Conservation (phyloP, 2,329 filamentous ascomycete species). For the Dryadomyces quercivorus region DNA sequence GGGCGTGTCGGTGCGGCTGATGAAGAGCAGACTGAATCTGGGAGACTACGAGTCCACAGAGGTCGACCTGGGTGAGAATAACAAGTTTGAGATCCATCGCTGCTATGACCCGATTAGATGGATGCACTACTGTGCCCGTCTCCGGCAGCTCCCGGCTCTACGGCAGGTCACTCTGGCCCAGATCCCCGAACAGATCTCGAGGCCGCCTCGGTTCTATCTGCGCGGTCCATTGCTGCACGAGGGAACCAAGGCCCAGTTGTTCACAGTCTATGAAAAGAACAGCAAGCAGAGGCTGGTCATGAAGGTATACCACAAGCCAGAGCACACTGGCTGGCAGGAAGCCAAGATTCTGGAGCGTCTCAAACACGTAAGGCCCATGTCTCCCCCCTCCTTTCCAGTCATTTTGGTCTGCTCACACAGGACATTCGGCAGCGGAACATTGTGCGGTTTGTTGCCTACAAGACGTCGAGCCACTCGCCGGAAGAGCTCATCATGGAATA, state of each 20-base stretch:
- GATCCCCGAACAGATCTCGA: background rate
- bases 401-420: background rate
- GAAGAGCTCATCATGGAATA: conserved; percentile 6
- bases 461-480: background rate
- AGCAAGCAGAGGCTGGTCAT: conserved; percentile 1
- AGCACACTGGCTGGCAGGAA: background rate
- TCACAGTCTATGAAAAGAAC: conserved; percentile 1
- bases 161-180: background rate
- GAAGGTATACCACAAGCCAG: conserved; percentile 4
- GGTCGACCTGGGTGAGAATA: background rate
- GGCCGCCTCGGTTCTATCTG: background rate
- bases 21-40: background rate
- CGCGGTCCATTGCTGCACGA: conserved; percentile 1
- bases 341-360: background rate
- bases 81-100: background rate
- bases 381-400: background rate
- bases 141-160: background rate
- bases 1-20: background rate
- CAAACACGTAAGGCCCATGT: background rate
- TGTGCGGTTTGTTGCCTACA: conserved; percentile 3
- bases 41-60: background rate
- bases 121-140: background rate
- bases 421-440: conserved; percentile 1
- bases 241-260: conserved; percentile 3
- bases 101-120: too few relatives aligned